A percentile compares a stretch with the other conserved stretches of the same genome.
Evolutionary conservation across 345 rosid species (phyloP).

Genomic region (Murraya paniculata): DNA sequence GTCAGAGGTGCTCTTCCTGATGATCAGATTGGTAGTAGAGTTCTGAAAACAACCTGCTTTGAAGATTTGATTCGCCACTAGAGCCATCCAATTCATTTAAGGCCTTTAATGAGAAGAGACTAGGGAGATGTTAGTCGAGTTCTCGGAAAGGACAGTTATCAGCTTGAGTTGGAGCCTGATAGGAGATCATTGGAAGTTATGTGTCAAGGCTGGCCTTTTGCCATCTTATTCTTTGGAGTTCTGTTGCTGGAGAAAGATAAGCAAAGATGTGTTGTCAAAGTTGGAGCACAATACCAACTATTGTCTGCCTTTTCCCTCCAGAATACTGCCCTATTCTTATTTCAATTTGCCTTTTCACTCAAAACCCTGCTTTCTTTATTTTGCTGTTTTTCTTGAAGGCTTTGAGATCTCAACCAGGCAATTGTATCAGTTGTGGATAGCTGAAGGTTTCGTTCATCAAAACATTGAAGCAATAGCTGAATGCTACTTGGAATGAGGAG

Average conservation of each 20-base stretch:
- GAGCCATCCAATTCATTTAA: too few species aligned
- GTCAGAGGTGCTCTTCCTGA: too few species aligned
- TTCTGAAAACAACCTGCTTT: too few species aligned
- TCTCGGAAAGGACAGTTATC: too few species aligned
- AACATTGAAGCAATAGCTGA: constrained; percentile 1
- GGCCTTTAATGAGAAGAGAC: too few species aligned
- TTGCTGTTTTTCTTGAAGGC: neutral
- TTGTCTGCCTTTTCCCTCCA: too few species aligned
- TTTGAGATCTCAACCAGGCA: neutral
- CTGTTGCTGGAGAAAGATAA: too few species aligned
- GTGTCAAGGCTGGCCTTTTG: neutral
- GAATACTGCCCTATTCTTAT: too few species aligned
- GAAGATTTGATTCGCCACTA: too few species aligned
- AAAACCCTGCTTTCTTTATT: neutral
- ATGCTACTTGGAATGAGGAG: neutral
- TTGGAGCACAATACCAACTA: too few species aligned
- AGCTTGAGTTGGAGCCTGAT: too few species aligned
- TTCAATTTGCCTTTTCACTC: neutral
- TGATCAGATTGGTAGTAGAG: neutral
- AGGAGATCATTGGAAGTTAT: neutral
- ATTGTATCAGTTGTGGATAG: constrained; percentile 7
- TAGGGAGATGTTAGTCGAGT: too few species aligned
- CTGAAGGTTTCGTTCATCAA: constrained; percentile 1
- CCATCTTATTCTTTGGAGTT: neutral
- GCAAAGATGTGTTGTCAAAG: neutral